These are phyloP conservation scores for Cetradonia linearis DNA, from an alignment of 495 filamentous ascomycete species.

Conservation along the genomic window DNA sequence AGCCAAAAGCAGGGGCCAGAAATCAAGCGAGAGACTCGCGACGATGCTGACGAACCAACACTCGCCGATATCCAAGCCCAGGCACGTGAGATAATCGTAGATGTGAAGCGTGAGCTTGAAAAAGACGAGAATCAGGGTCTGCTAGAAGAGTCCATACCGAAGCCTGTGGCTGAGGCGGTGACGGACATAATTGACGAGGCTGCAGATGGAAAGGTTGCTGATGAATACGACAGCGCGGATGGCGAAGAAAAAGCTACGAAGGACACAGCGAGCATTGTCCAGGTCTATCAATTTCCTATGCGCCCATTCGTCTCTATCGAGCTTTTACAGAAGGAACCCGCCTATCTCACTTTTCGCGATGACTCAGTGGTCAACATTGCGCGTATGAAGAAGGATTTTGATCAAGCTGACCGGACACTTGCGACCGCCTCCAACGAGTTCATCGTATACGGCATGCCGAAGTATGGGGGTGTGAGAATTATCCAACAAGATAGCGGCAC, in stretches of 20 bases:
- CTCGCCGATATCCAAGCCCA: slow-evolving; percentile 38
- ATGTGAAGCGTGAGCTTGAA: slow-evolving; percentile 47
- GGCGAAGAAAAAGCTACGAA: slow-evolving; percentile 62
- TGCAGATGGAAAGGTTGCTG: slow-evolving; percentile 45
- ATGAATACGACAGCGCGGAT: slow-evolving; percentile 65
- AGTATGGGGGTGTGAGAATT: slow-evolving; percentile 80
- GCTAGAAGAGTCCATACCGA: slow-evolving; percentile 41
- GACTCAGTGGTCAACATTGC: slow-evolving; percentile 80
- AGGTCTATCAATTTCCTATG: slow-evolving; percentile 91
- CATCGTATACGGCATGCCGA: slow-evolving; percentile 87
- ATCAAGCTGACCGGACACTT: slow-evolving; percentile 89
- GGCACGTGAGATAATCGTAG: slow-evolving; percentile 38
- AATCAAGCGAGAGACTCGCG: slow-evolving; percentile 35
- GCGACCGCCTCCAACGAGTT: slow-evolving; percentile 81
- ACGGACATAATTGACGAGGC: slow-evolving; percentile 50
- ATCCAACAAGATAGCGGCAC: slow-evolving; percentile 89
- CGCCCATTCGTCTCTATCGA: slow-evolving; percentile 82
- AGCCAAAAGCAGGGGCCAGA: slow-evolving; percentile 30
- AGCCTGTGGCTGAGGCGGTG: slow-evolving; percentile 43
- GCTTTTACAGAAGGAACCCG: slow-evolving; percentile 28
- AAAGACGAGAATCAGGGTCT: slow-evolving; percentile 43
- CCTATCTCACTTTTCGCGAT: slow-evolving; percentile 30
- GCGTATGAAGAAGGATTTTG: slow-evolving; percentile 89
- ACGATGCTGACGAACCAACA: slow-evolving; percentile 34
- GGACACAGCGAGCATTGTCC: slow-evolving; percentile 49